Conservation (phyloP, 768 basidiomycete genomes). For the Mycena venus region DNA sequence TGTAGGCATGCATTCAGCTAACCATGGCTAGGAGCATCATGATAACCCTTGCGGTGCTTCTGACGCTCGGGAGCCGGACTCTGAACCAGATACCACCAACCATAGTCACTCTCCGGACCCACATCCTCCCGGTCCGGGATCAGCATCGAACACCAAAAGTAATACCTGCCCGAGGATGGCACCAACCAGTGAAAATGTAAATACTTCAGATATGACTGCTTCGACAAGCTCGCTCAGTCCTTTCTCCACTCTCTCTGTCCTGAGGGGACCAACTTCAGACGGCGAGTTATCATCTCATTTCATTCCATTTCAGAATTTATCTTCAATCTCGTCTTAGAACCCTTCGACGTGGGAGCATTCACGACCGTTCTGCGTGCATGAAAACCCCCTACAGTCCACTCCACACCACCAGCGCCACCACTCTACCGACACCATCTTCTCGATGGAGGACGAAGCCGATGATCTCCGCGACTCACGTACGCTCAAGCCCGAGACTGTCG, state of each 20-base stretch:
- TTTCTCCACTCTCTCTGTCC: conserved; percentile 52
- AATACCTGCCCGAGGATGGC: too few relatives aligned
- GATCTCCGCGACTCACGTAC: conserved; percentile 29
- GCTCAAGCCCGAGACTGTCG: conserved; percentile 25
- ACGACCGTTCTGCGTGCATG: conserved; percentile 67
- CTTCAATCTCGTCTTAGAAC: too few relatives aligned
- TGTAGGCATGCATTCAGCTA: too few relatives aligned
- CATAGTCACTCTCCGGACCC: too few relatives aligned
- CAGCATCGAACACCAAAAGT: too few relatives aligned
- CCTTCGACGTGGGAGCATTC: conserved; percentile 70
- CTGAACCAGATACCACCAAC: too few relatives aligned
- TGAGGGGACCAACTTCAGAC: conserved; percentile 55
- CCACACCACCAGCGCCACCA: conserved; percentile 38
- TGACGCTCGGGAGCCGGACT: too few relatives aligned
- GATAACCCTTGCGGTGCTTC: too few relatives aligned
- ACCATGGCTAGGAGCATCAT: too few relatives aligned
- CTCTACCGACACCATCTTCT: conserved; percentile 19
- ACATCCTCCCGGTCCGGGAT: too few relatives aligned
- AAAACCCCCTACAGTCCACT: conserved; percentile 52
- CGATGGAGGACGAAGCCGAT: conserved; percentile 38
- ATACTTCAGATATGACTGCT: conserved; percentile 33
- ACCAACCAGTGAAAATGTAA: conserved; percentile 35
- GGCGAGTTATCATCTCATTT: conserved; percentile 38
- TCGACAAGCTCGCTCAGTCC: conserved; percentile 46
- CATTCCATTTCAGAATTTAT: background rate